A percentile compares a stretch with the other conserved stretches of the same genome.
phyloP scores from a whole-genome alignment of 1,284 basidiomycete genomes.

The Apiotrichum laibachii region DNA sequence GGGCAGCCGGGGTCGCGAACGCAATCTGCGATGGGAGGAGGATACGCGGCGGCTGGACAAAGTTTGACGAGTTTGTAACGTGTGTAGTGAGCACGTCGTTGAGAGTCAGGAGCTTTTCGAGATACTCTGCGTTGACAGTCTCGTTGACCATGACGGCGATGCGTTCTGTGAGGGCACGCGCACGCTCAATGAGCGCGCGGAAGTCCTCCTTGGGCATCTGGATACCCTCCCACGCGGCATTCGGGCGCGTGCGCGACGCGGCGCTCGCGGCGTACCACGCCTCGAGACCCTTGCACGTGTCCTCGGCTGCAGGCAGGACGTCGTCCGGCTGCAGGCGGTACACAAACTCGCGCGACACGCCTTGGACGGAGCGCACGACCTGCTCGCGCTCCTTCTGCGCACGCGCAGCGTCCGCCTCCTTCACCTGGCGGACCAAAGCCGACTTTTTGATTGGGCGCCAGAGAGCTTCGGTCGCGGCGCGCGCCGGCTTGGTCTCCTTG shows the following conservation, averaged over 20 bases:
- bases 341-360: slow-evolving; percentile 45
- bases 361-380: slow-evolving; percentile 39
- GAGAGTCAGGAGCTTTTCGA: slow-evolving; percentile 66
- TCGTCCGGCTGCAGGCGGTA: slow-evolving; percentile 56
- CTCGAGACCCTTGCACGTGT: slow-evolving; percentile 46
- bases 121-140: slow-evolving; percentile 22
- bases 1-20: slow-evolving; percentile 16
- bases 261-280: slow-evolving; percentile 36
- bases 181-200: slow-evolving; percentile 53
- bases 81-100: slow-evolving; percentile 68
- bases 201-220: slow-evolving; percentile 45
- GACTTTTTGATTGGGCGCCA: slow-evolving; percentile 55
- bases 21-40: slow-evolving; percentile 42
- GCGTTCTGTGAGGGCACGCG: slow-evolving; percentile 59
- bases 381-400: slow-evolving; percentile 42
- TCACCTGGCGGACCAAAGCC: slow-evolving; percentile 50
- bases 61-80: slow-evolving; percentile 43
- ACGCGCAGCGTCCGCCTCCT: slow-evolving; percentile 47
- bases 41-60: slow-evolving; percentile 37
- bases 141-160: slow-evolving; percentile 61
- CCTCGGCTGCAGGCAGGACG: slow-evolving; percentile 59
- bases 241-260: slow-evolving; percentile 15
- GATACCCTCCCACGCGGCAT: slow-evolving; percentile 43
- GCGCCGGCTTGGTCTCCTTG: slow-evolving; percentile 14
- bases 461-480: slow-evolving; percentile 43